phyloP scores from a whole-genome alignment of 495 filamentous ascomycete genomes.

The Cudoniella acicularis region DNA sequence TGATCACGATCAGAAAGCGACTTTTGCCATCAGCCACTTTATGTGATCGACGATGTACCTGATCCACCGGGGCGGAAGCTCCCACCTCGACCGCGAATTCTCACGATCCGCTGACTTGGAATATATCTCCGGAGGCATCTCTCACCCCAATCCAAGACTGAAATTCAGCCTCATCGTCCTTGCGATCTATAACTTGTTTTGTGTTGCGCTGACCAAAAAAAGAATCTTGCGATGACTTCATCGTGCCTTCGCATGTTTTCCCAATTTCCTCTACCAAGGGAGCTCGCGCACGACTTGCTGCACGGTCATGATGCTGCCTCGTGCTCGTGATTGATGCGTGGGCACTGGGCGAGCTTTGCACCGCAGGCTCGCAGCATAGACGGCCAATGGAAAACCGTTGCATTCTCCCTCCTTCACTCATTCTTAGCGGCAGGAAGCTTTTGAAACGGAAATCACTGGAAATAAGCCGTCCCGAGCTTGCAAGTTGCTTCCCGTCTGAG shows the following conservation, averaged over 20 bases:
- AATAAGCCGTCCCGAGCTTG: too few relatives aligned
- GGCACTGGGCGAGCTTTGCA: too few relatives aligned
- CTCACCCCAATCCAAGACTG: neutral
- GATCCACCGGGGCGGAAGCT: neutral
- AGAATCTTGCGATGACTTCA: neutral
- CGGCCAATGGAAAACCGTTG: too few relatives aligned
- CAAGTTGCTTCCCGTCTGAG: too few relatives aligned
- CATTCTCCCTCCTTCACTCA: too few relatives aligned
- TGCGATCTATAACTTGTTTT: neutral
- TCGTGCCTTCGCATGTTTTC: neutral
- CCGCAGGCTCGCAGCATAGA: too few relatives aligned
- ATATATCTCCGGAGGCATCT: neutral
- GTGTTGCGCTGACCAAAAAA: neutral
- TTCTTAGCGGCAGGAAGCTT: too few relatives aligned
- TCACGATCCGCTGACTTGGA: neutral
- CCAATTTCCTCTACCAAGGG: neutral
- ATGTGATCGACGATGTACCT: conserved; percentile 1
- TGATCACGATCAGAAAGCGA: neutral
- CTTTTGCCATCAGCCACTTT: neutral
- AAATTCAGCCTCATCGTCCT: neutral
- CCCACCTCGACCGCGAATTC: neutral
- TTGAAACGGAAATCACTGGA: too few relatives aligned
- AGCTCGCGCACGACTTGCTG: neutral
- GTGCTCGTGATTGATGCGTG: too few relatives aligned
- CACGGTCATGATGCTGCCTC: neutral